Base-by-base conservation (phyloP, 176 grass and related monocot genomes). In the Carex pumila region DNA sequence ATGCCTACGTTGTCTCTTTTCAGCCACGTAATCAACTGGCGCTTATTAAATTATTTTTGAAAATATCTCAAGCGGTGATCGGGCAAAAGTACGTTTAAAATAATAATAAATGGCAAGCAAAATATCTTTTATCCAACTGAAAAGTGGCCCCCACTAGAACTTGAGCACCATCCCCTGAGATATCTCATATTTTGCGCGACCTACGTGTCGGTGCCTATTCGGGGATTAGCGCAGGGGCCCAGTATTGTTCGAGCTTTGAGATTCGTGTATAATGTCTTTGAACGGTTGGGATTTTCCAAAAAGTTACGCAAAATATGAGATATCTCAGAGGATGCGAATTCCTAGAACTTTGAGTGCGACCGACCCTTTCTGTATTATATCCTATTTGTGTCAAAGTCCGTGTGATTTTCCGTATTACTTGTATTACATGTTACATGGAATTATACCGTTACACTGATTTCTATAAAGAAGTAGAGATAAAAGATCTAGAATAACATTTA, bases 41-140 rank as follows among this genome's bases (percentile, higher is more conserved):
- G 12, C 53, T 21, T 67, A 36, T 6, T 19, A 30, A 6, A 59
- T 79, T 79, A 36, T 79, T 60, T 60, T 79, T 39, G 36, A 36
- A 79, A 79, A 79, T 79, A 79, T 79, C 75, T 79, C 6, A 36
- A 56, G 75, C 9, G 75, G 43, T 57, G 52, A 11, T 36, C 12
- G 6, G 43, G 52, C 52, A 79, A 79, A 79, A 79, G 75, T 57
- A 53, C 12, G 2, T 4, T 56, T 79, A 79, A 79, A 58, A 31
- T 79, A 79, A 36, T 31, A 17, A 54, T 52, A 76, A 53, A 76
- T 11, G 5, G 4, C 39, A 25, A 49, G 43, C 43, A 45, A 54
- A 79, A 79, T 79, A 79, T 79, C 52, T 59, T n/a, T 59, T n/a
- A 56, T 25, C 50, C 2, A 58, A 25, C 22, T 79, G 75, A 4